Conservation (phyloP, 2,329 filamentous ascomycete genomes). For the Penicillium palitans region DNA sequence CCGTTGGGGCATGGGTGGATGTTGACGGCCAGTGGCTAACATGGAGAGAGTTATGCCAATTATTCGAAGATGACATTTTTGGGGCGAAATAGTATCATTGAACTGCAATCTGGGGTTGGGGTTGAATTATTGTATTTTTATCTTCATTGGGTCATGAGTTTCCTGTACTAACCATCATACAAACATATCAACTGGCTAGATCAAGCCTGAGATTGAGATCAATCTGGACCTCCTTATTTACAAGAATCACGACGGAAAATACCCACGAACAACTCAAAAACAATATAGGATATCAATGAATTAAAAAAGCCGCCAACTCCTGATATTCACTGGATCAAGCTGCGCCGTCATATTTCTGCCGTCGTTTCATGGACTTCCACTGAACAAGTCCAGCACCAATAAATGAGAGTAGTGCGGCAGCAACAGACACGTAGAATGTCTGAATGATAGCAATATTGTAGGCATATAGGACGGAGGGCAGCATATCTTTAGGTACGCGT, state of each 20-base stretch:
- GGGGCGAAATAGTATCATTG: neutral
- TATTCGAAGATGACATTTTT: slow-evolving; percentile 9
- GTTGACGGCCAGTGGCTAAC: slow-evolving; percentile 10
- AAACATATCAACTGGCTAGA: neutral
- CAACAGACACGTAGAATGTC: slow-evolving; percentile 42
- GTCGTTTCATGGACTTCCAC: slow-evolving; percentile 41
- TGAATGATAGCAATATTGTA: slow-evolving; percentile 42
- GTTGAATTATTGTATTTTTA: neutral
- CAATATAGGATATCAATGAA: neutral
- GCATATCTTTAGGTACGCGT: slow-evolving; percentile 26
- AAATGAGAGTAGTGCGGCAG: slow-evolving; percentile 34
- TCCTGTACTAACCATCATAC: no score
- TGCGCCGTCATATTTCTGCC: slow-evolving; percentile 6
- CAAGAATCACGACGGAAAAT: neutral
- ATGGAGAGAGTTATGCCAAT: slow-evolving; percentile 14
- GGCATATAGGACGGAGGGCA: slow-evolving; percentile 35
- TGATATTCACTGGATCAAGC: neutral
- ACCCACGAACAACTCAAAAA: neutral
- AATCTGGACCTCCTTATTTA: neutral
- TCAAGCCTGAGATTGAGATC: no score
- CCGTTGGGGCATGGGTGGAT: slow-evolving; percentile 9
- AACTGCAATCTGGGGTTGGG: neutral
- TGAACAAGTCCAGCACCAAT: slow-evolving; percentile 38
- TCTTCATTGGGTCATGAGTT: neutral
- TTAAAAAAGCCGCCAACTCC: neutral